Base-by-base conservation (phyloP, 257 asterid species). In the Solanum tarapatanum region DNA sequence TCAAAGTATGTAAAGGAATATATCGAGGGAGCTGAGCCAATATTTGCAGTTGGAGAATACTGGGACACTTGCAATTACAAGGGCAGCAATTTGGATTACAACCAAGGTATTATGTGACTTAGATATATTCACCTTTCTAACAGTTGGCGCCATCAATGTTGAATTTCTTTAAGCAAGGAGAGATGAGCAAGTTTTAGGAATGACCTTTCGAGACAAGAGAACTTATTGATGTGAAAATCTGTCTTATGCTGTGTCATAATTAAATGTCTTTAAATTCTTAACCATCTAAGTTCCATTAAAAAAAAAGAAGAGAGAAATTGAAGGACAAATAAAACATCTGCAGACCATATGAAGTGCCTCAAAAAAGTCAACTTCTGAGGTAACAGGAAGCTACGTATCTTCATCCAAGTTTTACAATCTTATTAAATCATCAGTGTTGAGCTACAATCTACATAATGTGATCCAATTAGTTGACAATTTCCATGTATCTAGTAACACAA, bases 11-110 rank as follows among this genome's bases (percentile, higher is more conserved):
- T 95, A 91, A 94, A 92, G 93, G 99, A 97, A 89, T 97, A 95
- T 88, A 91, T 95, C 43, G 99, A 95, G 84, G 89, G 91, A 85
- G 93, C 91, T 39, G 92, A 92, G 87, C 99, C 99, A 33, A 90
- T 94, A 88, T 95, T 97, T 90, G 93, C 96, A 62, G 95, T 97
- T 45, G 99, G 99, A 48, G 99, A 97, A 90, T 94, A 92, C 72
- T 97, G 99, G 99, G 99, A 95, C 92, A 87, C 98, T 84, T 97
- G 99, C 95, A 95, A 94, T 84, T 97, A 97, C 93, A 95, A 43
- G 68, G 99, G 94, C 87, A 77, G 85, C 76, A 82, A 89, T 89
- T 92, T 97, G 97, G 99, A 95, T 88, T 91, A 94, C 93, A 94
- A 95, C 88, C 98, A 97, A 95, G 98, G 99, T 94, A 93, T 70